These are phyloP conservation scores for Chrysosphaeria jannelii DNA, from an alignment of 2,329 filamentous ascomycete genomes.

Conservation along the genomic window DNA sequence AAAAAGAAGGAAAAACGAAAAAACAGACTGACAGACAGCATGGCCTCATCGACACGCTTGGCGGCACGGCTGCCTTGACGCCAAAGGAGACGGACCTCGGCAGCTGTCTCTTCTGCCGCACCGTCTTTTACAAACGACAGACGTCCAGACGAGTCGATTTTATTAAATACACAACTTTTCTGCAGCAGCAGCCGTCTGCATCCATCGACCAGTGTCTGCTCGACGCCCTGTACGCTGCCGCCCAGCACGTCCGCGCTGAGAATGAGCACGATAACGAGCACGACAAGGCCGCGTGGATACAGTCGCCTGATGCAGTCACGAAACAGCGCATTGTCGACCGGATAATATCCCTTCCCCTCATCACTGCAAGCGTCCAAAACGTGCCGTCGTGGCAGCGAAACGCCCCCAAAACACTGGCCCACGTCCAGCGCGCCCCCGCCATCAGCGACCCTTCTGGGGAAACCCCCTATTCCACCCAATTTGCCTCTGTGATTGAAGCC, in stretches of 20 bases:
- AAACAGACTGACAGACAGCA: slow-evolving; percentile 3
- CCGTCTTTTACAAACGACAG: slow-evolving; percentile 5
- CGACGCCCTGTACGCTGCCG: slow-evolving; percentile 7
- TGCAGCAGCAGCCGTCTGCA: slow-evolving; percentile 1
- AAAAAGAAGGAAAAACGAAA: too few species aligned
- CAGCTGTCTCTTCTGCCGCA: slow-evolving; percentile 5
- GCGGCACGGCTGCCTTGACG: slow-evolving; percentile 4
- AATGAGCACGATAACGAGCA: too few species aligned
- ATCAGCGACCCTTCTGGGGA: slow-evolving; percentile 7
- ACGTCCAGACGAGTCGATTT: slow-evolving; percentile 5
- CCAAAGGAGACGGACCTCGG: slow-evolving; percentile 5
- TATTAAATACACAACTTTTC: slow-evolving; percentile 4
- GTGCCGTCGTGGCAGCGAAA: slow-evolving; percentile 15
- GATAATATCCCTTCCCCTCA: slow-evolving; percentile 1
- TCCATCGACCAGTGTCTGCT: slow-evolving; percentile 5
- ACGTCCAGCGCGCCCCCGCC: slow-evolving; percentile 9
- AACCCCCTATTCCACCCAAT: slow-evolving; percentile 50
- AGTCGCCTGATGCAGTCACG: too few species aligned
- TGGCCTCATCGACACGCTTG: slow-evolving; percentile 6
- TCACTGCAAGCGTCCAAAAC: slow-evolving; percentile 1
- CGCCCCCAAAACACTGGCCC: slow-evolving; percentile 17
- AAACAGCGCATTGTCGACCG: too few species aligned
- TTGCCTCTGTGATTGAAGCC: slow-evolving; percentile 61
- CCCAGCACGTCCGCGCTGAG: neutral
- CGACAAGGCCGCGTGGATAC: slow-evolving; percentile 3